Evolutionary conservation across 2,329 filamentous ascomycete species (phyloP), one percentile per base, ranked within the genome.

Genomic region (Colletotrichum graminicola): DNA sequence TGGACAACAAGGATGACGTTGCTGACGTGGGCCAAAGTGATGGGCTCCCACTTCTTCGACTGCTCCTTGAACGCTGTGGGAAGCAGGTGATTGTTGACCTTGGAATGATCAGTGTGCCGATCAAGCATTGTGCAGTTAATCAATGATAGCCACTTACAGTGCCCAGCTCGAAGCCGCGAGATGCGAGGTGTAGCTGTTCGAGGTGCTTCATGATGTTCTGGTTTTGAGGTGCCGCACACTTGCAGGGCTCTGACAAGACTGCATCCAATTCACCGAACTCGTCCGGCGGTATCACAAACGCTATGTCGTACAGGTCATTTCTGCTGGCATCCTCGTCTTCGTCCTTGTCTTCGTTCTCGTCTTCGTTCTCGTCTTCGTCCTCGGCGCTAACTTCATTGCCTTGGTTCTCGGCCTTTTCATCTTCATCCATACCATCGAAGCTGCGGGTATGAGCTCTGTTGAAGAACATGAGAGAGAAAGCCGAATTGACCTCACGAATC

Each of bases 161-260:
- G 0, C 88, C 89, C 0, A 91, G 71, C 62, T 90, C 87, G 21
- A 87, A 85, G 0, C 87, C 88, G 0, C 87, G 85, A 0, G 83
- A 87, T 0, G 77, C 74, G 0, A 74, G 73, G 72, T 89, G 86
- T 0, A 54, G 64, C 5, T 51, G n/a, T n/a, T 45, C 23, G 6
- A 63, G 57, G 8, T 71, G 67, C 36, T 47, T 32, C 43, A 86
- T 77, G 57, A 90, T 87, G 5, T 78, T 73, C 0, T 75, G 73
- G 0, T 69, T 5, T 0, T 47, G 10, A 0, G 77, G 74, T 12
- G 56, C 1, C 3, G 36, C 36, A 43, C 62, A 71, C 23, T 11
- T 36, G 32, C 56, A 5, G 74, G 47, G 55, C 75, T 76, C 21
- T 57, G 32, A 2, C 75, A 78, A 0, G 7, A 70, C 45, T 8